These are phyloP conservation scores for Puccinellia tenuiflora DNA, from an alignment of 176 grass and related monocot species.

Conservation along the genomic window DNA sequence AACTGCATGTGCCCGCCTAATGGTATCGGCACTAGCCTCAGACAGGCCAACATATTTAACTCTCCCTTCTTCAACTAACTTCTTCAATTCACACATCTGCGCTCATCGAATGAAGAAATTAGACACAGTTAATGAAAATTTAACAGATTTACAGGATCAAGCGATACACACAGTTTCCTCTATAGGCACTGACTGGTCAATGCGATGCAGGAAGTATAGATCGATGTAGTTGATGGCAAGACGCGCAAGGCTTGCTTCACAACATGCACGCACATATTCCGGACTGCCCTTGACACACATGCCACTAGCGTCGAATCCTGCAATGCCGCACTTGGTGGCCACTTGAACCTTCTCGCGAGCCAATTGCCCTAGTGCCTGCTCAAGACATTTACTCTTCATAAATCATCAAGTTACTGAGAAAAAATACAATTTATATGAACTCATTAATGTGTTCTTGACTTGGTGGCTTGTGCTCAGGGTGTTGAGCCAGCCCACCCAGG, in stretches of 20 bases:
- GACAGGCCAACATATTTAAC: constrained; percentile 74
- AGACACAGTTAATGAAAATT: background rate
- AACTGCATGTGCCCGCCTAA: constrained; percentile 64
- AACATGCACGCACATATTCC: constrained; percentile 56
- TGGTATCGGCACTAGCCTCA: constrained; percentile 63
- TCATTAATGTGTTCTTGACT: background rate
- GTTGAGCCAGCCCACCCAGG: no score
- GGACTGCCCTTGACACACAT: constrained; percentile 57
- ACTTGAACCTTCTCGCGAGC: constrained; percentile 69
- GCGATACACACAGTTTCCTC: constrained; percentile 68
- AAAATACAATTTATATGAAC: background rate
- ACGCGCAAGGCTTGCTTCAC: constrained; percentile 49
- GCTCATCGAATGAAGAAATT: constrained; percentile 2
- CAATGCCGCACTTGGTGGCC: constrained; percentile 74
- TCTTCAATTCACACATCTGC: constrained; percentile 77
- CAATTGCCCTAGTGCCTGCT: constrained; percentile 60
- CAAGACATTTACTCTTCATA: constrained; percentile 3
- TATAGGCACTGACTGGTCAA: constrained; percentile 74
- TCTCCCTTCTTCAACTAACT: constrained; percentile 70
- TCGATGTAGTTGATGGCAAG: constrained; percentile 78
- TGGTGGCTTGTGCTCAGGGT: no score
- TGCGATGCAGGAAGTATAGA: constrained; percentile 73
- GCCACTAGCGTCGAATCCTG: constrained; percentile 20
- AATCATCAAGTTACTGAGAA: background rate
- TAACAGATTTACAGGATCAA: background rate